Percentiles rank a stretch among this genome's conserved stretches.
Conservation (phyloP, 1,284 basidiomycete genomes). For the Cryptococcus sp. region DNA sequence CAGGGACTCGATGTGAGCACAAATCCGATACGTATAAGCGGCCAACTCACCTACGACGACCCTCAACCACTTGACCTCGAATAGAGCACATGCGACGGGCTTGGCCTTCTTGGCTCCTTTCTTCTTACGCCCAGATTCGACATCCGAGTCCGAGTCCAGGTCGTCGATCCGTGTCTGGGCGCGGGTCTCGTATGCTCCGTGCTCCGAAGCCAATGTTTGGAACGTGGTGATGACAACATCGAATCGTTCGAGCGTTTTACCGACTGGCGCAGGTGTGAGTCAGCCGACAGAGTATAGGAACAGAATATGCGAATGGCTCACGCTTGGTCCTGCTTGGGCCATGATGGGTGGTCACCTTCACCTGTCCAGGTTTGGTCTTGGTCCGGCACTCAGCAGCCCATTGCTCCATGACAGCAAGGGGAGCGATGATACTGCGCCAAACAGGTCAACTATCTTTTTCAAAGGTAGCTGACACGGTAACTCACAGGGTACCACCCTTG, state of each 20-base stretch:
- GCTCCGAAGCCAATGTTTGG: slow-evolving; percentile 73
- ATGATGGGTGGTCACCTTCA: slow-evolving; percentile 79
- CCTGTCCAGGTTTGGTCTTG: slow-evolving; percentile 64
- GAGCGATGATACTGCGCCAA: slow-evolving; percentile 68
- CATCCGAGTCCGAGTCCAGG: slow-evolving; percentile 33
- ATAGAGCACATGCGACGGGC: slow-evolving; percentile 66
- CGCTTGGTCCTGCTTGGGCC: slow-evolving; percentile 70
- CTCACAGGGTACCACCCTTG: slow-evolving; percentile 68
- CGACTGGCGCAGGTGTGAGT: slow-evolving; percentile 57
- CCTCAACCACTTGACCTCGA: slow-evolving; percentile 78
- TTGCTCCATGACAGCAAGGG: slow-evolving; percentile 82
- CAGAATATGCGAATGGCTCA: slow-evolving; percentile 45
- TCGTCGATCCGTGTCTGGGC: slow-evolving; percentile 25
- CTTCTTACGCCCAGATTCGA: slow-evolving; percentile 18
- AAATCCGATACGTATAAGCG: not conserved
- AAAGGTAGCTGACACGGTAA: slow-evolving; percentile 9
- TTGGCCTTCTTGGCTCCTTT: slow-evolving; percentile 55
- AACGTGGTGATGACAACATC: slow-evolving; percentile 85
- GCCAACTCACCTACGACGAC: slow-evolving; percentile 70
- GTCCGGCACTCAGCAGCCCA: slow-evolving; percentile 85
- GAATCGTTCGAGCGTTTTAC: slow-evolving; percentile 61
- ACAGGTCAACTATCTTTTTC: slow-evolving; percentile 1
- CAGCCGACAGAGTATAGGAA: not conserved
- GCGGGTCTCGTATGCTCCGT: slow-evolving; percentile 50
- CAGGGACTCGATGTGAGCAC: not conserved